Percentiles rank a stretch among this genome's conserved stretches.
These are phyloP conservation scores for Bocquillonia castaneifolia DNA, from an alignment of 441 rosid genomes.

Conservation along the genomic window DNA sequence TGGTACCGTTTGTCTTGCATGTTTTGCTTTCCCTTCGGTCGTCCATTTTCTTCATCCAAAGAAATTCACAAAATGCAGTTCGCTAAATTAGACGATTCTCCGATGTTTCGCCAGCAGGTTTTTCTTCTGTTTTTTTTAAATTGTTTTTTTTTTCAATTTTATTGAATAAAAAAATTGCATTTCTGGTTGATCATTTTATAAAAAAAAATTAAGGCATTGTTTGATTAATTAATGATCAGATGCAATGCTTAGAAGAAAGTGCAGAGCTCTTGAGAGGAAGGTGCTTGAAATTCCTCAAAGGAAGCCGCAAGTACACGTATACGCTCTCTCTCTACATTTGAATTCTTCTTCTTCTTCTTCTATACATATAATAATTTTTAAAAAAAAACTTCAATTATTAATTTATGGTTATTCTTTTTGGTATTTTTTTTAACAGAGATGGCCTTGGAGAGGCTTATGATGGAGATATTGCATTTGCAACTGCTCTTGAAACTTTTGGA, in stretches of 20 bases:
- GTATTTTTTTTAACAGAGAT: conserved; percentile 73
- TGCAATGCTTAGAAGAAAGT: conserved; percentile 86
- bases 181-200: too few relatives aligned
- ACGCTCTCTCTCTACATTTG: conserved; percentile 24
- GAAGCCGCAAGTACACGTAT: conserved; percentile 94
- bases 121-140: conserved; percentile 18
- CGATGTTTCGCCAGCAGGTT: conserved; percentile 99
- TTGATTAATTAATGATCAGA: conserved; percentile 29
- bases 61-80: conserved; percentile 58
- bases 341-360: neutral
- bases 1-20: too few relatives aligned
- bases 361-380: too few relatives aligned
- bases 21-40: too few relatives aligned
- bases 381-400: neutral
- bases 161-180: neutral
- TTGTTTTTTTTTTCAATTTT: neutral
- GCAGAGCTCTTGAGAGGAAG: conserved; percentile 76
- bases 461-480: conserved; percentile 92
- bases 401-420: neutral
- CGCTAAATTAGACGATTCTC: conserved; percentile 97
- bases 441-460: conserved; percentile 97
- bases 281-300: conserved; percentile 87
- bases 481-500: conserved; percentile 92
- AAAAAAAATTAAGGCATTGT: too few relatives aligned
- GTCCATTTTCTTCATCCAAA: conserved; percentile 7